Conservation (phyloP, 1,139 yeast species). For the Debaryomycetaceae sp. region DNA sequence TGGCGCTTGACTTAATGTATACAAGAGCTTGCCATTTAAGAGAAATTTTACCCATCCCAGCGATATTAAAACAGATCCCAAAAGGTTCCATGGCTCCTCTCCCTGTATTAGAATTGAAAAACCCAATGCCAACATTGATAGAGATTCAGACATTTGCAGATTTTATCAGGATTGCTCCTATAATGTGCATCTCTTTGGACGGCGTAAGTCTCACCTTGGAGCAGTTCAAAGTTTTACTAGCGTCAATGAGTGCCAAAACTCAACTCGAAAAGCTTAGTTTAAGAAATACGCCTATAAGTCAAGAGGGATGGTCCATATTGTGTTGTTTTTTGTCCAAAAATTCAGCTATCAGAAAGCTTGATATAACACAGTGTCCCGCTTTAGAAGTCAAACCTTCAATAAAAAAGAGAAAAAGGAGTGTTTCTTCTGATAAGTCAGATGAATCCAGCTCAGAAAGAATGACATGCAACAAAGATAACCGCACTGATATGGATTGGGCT, state of each 20-base stretch:
- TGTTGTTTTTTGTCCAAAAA: slow-evolving; percentile 70
- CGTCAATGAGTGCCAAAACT: slow-evolving; percentile 58
- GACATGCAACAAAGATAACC: slow-evolving; percentile 53
- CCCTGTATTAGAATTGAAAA: slow-evolving; percentile 59
- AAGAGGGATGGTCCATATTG: slow-evolving; percentile 66
- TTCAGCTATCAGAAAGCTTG: slow-evolving; percentile 52
- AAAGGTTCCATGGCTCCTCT: slow-evolving; percentile 68
- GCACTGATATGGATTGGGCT: slow-evolving; percentile 78
- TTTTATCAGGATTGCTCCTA: slow-evolving; percentile 70
- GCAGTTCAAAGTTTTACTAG: slow-evolving; percentile 59
- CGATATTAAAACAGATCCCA: slow-evolving; percentile 71
- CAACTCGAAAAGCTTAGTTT: slow-evolving; percentile 65
- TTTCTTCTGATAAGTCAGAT: slow-evolving; percentile 15
- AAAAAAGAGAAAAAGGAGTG: slow-evolving; percentile 22
- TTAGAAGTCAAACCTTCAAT: slow-evolving; percentile 56
- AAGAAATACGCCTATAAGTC: slow-evolving; percentile 66
- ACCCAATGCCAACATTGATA: slow-evolving; percentile 71
- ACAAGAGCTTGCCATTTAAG: slow-evolving; percentile 75
- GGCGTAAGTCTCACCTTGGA: slow-evolving; percentile 63
- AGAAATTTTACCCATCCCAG: slow-evolving; percentile 73
- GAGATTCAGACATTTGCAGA: slow-evolving; percentile 75
- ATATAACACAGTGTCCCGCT: slow-evolving; percentile 69
- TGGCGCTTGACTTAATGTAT: slow-evolving; percentile 62
- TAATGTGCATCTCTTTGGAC: slow-evolving; percentile 64
- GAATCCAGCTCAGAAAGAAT: slow-evolving; percentile 45